phyloP scores from a whole-genome alignment of 305 asterid species.

The Fraxinus albicans region DNA sequence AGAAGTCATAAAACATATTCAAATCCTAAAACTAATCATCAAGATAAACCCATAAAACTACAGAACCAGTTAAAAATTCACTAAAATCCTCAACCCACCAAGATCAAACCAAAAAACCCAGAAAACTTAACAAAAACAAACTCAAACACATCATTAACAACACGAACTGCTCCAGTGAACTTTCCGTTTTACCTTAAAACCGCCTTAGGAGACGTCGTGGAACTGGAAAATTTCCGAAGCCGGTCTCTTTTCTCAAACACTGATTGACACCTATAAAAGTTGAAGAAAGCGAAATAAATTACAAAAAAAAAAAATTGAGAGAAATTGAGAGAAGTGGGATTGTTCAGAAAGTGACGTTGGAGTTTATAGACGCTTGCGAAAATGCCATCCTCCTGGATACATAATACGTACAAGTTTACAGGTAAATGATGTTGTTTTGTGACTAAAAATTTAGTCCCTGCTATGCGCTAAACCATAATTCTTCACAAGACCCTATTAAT shows the following conservation, averaged over 20 bases:
- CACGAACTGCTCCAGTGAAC: background rate
- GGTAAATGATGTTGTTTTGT: slow-evolving; percentile 5
- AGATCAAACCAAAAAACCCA: slow-evolving; percentile 18
- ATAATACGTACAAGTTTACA: background rate
- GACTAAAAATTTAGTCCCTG: slow-evolving; percentile 28
- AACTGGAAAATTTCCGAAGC: background rate
- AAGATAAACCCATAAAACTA: background rate
- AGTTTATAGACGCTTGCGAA: background rate
- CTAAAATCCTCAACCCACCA: slow-evolving; percentile 19
- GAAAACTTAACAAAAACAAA: slow-evolving; percentile 1
- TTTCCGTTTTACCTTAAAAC: slow-evolving; percentile 17
- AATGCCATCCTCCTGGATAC: slow-evolving; percentile 13
- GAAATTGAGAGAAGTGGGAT: slow-evolving; percentile 16
- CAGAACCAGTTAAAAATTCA: background rate
- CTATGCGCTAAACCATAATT: background rate
- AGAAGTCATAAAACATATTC: background rate
- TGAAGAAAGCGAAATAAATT: background rate
- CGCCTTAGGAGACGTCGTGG: background rate
- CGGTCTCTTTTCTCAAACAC: background rate
- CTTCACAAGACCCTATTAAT: background rate
- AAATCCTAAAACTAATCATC: background rate
- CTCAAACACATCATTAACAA: slow-evolving; percentile 8
- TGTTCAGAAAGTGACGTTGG: slow-evolving; percentile 7
- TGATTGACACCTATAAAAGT: background rate
- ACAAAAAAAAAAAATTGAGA: slow-evolving; percentile 1